phyloP scores from a whole-genome alignment of 192 early-diverging fungal species.

The Coemansia sp. region DNA sequence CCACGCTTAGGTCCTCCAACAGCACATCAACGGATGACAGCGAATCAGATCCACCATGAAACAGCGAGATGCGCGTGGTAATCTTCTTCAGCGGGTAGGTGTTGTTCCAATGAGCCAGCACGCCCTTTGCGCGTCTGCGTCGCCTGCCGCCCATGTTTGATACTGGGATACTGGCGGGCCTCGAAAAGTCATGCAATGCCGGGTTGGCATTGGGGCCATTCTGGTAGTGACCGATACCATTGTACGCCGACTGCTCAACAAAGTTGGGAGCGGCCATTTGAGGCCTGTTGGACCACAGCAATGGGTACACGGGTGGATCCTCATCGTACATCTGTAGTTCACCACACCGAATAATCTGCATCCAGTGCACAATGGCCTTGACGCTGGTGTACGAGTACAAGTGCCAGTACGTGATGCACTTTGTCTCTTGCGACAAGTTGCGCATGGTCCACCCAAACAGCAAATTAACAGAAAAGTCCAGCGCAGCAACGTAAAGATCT shows the following conservation, averaged over 20 bases:
- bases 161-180: conserved; percentile 19
- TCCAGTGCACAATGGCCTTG: conserved; percentile 92
- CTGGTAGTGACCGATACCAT: not conserved
- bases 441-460: conserved; percentile 81
- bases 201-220: not conserved
- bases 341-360: conserved; percentile 88
- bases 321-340: conserved; percentile 95
- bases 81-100: conserved; percentile 63
- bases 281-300: conserved; percentile 20
- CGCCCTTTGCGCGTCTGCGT: conserved; percentile 66
- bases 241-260: conserved; percentile 1
- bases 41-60: conserved; percentile 86
- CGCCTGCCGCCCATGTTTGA: conserved; percentile 34
- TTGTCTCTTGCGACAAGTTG: conserved; percentile 70
- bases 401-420: conserved; percentile 79
- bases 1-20: conserved; percentile 49
- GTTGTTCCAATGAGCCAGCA: conserved; percentile 54
- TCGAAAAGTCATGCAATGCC: conserved; percentile 10
- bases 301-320: conserved; percentile 56
- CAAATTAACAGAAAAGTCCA: conserved; percentile 68
- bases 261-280: not conserved
- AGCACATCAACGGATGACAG: conserved; percentile 71
- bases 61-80: conserved; percentile 81
- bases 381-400: conserved; percentile 88
- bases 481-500: conserved; percentile 67